Evolutionary conservation across 441 rosid genomes (phyloP), one percentile per base, ranked within the genome.

Genomic region (Theobroma grandiflorum): DNA sequence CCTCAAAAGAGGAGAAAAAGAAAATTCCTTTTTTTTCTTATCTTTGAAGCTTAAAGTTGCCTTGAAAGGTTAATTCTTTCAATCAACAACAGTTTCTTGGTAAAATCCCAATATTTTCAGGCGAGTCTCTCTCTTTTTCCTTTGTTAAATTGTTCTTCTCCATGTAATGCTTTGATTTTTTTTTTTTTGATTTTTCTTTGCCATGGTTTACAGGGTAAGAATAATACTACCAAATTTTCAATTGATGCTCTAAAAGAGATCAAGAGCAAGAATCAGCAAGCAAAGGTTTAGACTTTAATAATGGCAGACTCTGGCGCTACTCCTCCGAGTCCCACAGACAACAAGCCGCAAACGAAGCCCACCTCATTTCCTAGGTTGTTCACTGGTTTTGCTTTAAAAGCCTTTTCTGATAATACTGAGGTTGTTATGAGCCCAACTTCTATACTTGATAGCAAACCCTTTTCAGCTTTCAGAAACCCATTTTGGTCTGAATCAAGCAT

Each of bases 341-440:
- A 81, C 69, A 81, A 77, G 78, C 76, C 79, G 65, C 77, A 84
- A 74, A 67, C 38, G 37, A 90, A 85, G 74, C 84, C 88, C 62
- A 77, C 86, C 76, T 87, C 92, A 22, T 88, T 89, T 82, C 93
- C 98, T 16, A 89, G 90, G 71, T 62, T 91, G 76, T 89, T 94
- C 76, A 88, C 94, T 69, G 91, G 91, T 55, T 87, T 90, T 66
- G 69, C 81, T 77, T 80, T 89, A 40, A 92, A 90, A 84, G 85
- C 80, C 43, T 84, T 87, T 78, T 80, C 93, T 47, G 92, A 89
- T 33, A 82, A 82, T 33, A 79, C 86, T 64, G 93, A 88, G 72
- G 81, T 85, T 42, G 82, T 86, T 38, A 89, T 91, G 78, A 95
- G 99, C 77, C 99, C 99, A 45, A 94, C 95, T 75, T 95, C 99